phyloP scores from a whole-genome alignment of 495 filamentous ascomycete species.

The Talaromyces adpressus region DNA sequence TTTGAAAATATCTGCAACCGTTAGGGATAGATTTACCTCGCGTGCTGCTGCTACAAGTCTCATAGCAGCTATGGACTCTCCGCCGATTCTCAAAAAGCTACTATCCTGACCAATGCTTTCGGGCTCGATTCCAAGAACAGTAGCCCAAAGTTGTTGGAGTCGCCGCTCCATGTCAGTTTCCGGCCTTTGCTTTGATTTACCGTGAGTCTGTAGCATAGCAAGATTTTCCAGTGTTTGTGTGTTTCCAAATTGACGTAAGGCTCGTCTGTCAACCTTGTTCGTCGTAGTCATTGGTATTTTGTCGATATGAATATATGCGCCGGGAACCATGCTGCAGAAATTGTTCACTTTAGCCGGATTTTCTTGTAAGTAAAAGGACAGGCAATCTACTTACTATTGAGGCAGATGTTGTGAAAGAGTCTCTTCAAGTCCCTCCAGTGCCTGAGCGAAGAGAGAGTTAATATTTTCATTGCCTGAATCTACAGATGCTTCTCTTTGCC shows the following conservation, averaged over 20 bases:
- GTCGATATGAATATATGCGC: conserved; percentile 24
- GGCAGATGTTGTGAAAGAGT: not conserved
- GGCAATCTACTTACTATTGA: not conserved
- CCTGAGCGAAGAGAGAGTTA: not conserved
- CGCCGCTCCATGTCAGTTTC: not conserved
- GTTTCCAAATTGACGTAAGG: conserved; percentile 9
- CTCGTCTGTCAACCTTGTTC: conserved; percentile 27
- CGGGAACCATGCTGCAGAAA: conserved; percentile 28
- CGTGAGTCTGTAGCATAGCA: not conserved
- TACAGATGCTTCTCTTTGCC: conserved; percentile 3
- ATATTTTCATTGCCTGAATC: not conserved
- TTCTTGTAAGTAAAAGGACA: not conserved
- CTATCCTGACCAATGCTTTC: not conserved
- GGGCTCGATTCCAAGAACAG: not conserved
- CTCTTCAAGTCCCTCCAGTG: not conserved
- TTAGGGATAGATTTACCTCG: not conserved
- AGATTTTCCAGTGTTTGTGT: not conserved
- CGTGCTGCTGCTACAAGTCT: not conserved
- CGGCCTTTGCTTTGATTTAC: not conserved
- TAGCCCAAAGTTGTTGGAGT: not conserved
- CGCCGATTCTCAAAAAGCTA: not conserved
- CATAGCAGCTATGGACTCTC: not conserved
- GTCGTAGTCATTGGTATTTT: conserved; percentile 27
- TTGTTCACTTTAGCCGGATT: not conserved
- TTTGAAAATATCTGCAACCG: not conserved